These are phyloP conservation scores for Fusarium newnesense DNA, from an alignment of 2,329 filamentous ascomycete genomes.

Conservation along the genomic window DNA sequence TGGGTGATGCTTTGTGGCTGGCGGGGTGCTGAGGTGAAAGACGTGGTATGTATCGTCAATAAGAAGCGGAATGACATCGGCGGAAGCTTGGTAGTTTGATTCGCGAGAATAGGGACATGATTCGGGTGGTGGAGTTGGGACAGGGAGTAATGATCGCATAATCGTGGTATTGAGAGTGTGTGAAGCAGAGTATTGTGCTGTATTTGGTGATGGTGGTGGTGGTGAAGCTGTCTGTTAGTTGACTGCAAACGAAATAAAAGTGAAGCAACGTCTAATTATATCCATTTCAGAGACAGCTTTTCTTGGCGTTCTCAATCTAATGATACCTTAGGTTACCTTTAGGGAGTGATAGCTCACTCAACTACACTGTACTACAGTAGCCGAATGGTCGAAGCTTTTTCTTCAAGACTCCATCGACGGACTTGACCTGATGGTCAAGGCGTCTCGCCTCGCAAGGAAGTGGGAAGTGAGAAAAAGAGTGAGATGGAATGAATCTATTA, in stretches of 20 bases:
- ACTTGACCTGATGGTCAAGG: background rate
- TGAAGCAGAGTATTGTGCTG: background rate
- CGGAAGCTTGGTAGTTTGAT: conserved; percentile 45
- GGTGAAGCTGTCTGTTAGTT: conserved; percentile 7
- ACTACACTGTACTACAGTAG: background rate
- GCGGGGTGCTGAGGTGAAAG: conserved; percentile 49
- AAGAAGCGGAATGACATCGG: conserved; percentile 50
- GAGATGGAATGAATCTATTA: background rate
- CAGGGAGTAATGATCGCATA: conserved; percentile 34
- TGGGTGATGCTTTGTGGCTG: conserved; percentile 48
- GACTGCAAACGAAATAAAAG: background rate
- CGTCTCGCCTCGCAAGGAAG: background rate
- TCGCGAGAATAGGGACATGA: conserved; percentile 42
- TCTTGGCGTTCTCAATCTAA: background rate
- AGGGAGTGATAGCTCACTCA: background rate
- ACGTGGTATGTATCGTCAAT: conserved; percentile 51
- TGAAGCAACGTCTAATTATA: conserved; percentile 19
- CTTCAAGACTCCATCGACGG: background rate
- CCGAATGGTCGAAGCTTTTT: conserved; percentile 8
- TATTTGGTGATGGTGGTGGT: background rate
- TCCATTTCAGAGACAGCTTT: conserved; percentile 16
- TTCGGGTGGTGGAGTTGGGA: conserved; percentile 43
- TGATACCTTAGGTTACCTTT: background rate
- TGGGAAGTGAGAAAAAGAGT: background rate
- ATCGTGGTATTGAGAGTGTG: background rate